Base-by-base conservation (phyloP, 495 filamentous ascomycete species). In the Hypoxylon crocopeplum region DNA sequence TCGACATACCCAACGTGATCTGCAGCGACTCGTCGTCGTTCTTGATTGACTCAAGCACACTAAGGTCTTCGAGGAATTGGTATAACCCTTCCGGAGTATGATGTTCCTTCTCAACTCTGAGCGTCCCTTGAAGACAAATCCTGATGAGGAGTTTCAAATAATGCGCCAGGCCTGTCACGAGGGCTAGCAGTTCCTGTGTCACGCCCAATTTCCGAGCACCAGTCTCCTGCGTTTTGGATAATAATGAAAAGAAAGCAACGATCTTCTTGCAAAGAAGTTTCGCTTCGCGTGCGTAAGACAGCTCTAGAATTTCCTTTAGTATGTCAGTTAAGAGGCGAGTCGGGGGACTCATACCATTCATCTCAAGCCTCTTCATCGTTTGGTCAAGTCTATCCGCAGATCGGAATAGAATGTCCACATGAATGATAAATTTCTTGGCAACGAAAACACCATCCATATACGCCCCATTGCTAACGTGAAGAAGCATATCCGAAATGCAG, bases 261-360 rank as follows among this genome's bases (percentile, higher is more conserved):
- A 99, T 96, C 74, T 99, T 99, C 73, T 99, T 99, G 80, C 95
- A 99, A 10, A 99, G 86, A 24, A 99, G 81, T 74, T 98, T 99
- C 16, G 95, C 89, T 77, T 99, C 95, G 51, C 95, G 86, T 15
- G 89, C 89, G 70, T 97, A 98, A 20, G 91, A 88, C 33, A 98
- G 79, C 53, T 89, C 93, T 93, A 67, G 21, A 48, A 30, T 64
- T 52, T 69, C 56, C 37, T 30, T 52, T 45, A 54, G 42, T n/a
- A 58, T 46, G 6, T 41, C 2, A 38, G 15, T 13, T 10, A 25
- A 16, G 15, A 25, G 11, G 30, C 25, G 6, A 22, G 39, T 7
- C 24, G 7, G 17, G 38, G 40, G 20, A 30, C 32, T 73, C 79
- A 72, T 77, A 92, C 91, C 87, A 77, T 92, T 93, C 64, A 88